These are phyloP conservation scores for Trypanosoma platydactyli DNA, from an alignment of 208 protist genomes.

Conservation along the genomic window DNA sequence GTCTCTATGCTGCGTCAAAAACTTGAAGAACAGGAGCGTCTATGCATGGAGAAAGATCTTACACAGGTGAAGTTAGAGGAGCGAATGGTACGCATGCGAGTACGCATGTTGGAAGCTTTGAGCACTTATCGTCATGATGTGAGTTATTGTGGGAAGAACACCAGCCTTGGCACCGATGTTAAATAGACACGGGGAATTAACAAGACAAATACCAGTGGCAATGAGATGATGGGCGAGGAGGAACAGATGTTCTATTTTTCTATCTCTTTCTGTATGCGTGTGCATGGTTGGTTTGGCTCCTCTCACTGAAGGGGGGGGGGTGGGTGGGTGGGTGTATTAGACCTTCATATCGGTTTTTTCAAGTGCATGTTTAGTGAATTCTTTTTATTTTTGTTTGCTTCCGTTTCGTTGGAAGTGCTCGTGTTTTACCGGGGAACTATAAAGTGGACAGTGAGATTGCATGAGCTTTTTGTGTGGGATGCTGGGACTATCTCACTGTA, in stretches of 20 bases:
- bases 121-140: slow-evolving; percentile 11
- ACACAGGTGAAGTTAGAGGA: slow-evolving; percentile 19
- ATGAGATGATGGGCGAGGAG: too few species aligned
- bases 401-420: not conserved
- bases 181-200: too few species aligned
- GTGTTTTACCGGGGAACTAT: too few species aligned
- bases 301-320: too few species aligned
- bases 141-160: too few species aligned
- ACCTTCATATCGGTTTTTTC: not conserved
- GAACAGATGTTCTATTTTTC: not conserved
- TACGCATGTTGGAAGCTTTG: slow-evolving; percentile 24
- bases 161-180: too few species aligned
- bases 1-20: not conserved
- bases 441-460: too few species aligned
- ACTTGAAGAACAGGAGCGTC: slow-evolving; percentile 19
- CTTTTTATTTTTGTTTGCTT: slow-evolving; percentile 1
- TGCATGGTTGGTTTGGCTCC: not conserved
- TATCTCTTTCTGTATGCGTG: not conserved
- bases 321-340: too few species aligned
- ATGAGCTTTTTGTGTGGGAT: too few species aligned
- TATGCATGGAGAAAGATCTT: slow-evolving; percentile 22
- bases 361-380: not conserved
- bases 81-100: slow-evolving; percentile 18
- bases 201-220: too few species aligned
- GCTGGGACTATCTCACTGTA: not conserved